Conservation (phyloP, 2,329 filamentous ascomycete genomes). For the Zalaria sp. region DNA sequence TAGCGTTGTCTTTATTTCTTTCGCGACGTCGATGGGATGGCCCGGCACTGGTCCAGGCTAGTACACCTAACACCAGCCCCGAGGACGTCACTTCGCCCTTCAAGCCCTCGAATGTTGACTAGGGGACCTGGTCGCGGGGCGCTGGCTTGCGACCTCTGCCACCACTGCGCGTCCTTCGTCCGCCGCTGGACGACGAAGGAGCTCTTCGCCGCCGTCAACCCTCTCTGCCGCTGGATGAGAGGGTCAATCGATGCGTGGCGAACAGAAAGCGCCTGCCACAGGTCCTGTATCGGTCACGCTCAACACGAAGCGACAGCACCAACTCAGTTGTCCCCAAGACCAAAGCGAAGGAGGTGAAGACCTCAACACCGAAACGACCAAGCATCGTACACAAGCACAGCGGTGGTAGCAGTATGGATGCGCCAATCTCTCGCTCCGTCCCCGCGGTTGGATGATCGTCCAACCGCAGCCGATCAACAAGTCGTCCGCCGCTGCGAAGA, state of each 20-base stretch:
- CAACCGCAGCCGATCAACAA: constrained; percentile 57
- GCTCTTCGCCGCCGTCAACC: too few relatives aligned
- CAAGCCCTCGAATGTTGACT: too few relatives aligned
- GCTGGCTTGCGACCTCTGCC: too few relatives aligned
- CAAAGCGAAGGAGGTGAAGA: constrained; percentile 24
- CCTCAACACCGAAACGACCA: constrained; percentile 2
- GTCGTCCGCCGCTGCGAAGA: constrained; percentile 33
- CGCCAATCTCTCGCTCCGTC: constrained; percentile 2
- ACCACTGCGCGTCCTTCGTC: too few relatives aligned
- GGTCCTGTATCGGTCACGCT: constrained; percentile 6
- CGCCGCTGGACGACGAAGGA: too few relatives aligned
- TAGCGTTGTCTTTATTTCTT: too few relatives aligned
- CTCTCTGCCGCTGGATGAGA: too few relatives aligned
- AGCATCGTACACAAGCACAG: constrained; percentile 3
- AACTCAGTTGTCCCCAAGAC: constrained; percentile 3
- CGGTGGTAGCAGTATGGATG: not conserved
- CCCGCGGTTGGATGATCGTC: constrained; percentile 36
- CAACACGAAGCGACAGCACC: constrained; percentile 1
- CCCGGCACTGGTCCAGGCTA: too few relatives aligned
- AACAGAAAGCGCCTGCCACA: constrained; percentile 7
- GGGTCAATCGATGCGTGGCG: not conserved
- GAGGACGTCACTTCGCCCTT: too few relatives aligned
- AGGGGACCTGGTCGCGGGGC: too few relatives aligned
- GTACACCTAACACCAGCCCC: too few relatives aligned
- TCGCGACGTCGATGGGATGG: too few relatives aligned